phyloP scores from a whole-genome alignment of 257 asterid species.

The Gentiana macrophylla region DNA sequence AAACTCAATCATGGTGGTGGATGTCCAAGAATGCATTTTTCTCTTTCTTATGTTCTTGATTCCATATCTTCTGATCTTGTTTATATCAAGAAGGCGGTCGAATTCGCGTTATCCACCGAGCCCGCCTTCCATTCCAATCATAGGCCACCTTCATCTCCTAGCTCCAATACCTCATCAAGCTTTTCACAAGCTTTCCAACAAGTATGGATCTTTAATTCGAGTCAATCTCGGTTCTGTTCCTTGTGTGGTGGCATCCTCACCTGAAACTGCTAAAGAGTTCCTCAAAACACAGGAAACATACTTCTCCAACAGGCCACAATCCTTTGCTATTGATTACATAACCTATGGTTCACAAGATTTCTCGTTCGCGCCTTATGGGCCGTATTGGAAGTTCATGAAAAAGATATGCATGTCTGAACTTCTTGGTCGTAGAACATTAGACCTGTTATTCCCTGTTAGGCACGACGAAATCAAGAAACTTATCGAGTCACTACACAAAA shows the following conservation, averaged over 20 bases:
- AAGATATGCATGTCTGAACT: constrained; percentile 59
- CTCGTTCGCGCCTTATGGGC: constrained; percentile 61
- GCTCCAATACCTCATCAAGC: constrained; percentile 78
- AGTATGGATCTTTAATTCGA: constrained; percentile 47
- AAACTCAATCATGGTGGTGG: constrained; percentile 27
- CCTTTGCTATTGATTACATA: constrained; percentile 36
- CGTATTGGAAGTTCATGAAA: constrained; percentile 25
- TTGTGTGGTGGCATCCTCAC: constrained; percentile 55
- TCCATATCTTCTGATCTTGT: constrained; percentile 26
- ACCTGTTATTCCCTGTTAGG: constrained; percentile 45
- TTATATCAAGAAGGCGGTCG: constrained; percentile 11
- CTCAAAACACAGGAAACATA: constrained; percentile 54
- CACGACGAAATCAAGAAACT: constrained; percentile 27
- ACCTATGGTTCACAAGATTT: constrained; percentile 68
- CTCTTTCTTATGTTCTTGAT: constrained; percentile 36
- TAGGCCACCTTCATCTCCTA: constrained; percentile 71
- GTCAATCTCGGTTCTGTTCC: constrained; percentile 51
- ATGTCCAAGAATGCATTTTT: constrained; percentile 17
- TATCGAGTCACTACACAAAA: constrained; percentile 10
- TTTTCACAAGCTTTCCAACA: constrained; percentile 40
- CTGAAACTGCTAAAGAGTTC: constrained; percentile 45
- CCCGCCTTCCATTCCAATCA: constrained; percentile 48
- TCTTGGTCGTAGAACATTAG: constrained; percentile 51
- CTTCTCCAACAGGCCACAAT: constrained; percentile 45
- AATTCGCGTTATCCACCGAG: constrained; percentile 39